These are phyloP conservation scores for Arachis hypogaea DNA, from an alignment of 306 rosid genomes.

Conservation along the genomic window DNA sequence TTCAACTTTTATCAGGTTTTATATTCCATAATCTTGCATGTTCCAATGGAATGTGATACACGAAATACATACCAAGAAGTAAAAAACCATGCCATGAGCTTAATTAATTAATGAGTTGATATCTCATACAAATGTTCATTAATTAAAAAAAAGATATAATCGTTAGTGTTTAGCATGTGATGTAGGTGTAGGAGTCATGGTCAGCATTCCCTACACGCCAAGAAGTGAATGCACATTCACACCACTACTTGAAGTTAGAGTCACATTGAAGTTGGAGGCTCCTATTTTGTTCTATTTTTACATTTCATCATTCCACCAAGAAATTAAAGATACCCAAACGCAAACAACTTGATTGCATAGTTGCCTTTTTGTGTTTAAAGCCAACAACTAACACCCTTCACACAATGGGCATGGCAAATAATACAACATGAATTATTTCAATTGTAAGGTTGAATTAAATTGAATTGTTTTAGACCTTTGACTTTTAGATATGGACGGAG, in stretches of 20 bases:
- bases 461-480: constrained; percentile 27
- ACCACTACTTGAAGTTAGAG: constrained; percentile 12
- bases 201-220: constrained; percentile 30
- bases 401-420: constrained; percentile 29
- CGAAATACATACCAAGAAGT: too few relatives aligned
- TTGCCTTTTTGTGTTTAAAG: not conserved
- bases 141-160: too few relatives aligned
- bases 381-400: not conserved
- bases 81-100: too few relatives aligned
- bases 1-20: too few relatives aligned
- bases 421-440: not conserved
- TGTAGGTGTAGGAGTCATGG: not conserved
- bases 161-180: not conserved
- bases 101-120: too few relatives aligned
- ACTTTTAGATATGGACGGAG: not conserved
- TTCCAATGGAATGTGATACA: too few relatives aligned
- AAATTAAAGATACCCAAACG: constrained; percentile 8
- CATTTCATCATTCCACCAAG: not conserved
- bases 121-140: too few relatives aligned
- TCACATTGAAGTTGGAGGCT: not conserved
- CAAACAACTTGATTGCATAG: constrained; percentile 9
- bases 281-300: not conserved
- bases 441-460: not conserved
- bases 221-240: not conserved
- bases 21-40: too few relatives aligned